Conservation (phyloP, 164 flowering plant genomes). For the Aristolochia fimbriata region DNA sequence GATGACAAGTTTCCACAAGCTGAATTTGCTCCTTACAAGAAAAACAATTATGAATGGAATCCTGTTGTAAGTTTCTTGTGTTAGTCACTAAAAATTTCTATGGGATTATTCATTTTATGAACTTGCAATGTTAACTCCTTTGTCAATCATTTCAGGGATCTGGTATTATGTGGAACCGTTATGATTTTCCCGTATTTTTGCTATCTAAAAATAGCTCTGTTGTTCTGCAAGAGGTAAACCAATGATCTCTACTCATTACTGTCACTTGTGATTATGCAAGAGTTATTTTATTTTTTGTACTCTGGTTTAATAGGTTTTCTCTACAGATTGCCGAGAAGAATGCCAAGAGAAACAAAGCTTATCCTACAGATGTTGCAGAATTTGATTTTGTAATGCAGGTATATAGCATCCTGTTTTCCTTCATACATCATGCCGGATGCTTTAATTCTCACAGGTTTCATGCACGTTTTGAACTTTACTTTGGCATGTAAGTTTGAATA, state of each 20-base stretch:
- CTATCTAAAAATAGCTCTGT: conserved; percentile 46
- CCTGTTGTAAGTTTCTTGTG: conserved; percentile 54
- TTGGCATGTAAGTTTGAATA: too few species aligned
- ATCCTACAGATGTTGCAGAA: conserved; percentile 56
- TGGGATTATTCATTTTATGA: too few species aligned
- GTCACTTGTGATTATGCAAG: not conserved
- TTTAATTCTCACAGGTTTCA: too few species aligned
- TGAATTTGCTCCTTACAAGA: conserved; percentile 68
- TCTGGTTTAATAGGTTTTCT: not conserved
- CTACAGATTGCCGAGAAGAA: conserved; percentile 50
- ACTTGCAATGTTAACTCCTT: not conserved
- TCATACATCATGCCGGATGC: not conserved
- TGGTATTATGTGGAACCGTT: conserved; percentile 66
- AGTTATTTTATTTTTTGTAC: not conserved
- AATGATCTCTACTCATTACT: not conserved
- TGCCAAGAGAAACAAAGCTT: conserved; percentile 31
- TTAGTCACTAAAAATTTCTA: too few species aligned
- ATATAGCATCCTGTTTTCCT: not conserved
- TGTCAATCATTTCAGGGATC: conserved; percentile 55
- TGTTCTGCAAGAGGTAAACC: conserved; percentile 49
- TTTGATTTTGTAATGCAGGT: conserved; percentile 96
- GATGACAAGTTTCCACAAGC: conserved; percentile 76
- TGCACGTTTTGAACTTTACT: too few species aligned
- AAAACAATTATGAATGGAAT: conserved; percentile 66
- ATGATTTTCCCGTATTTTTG: conserved; percentile 80